phyloP scores from a whole-genome alignment of 2,329 filamentous ascomycete genomes.

The Alternaria brassicicola region DNA sequence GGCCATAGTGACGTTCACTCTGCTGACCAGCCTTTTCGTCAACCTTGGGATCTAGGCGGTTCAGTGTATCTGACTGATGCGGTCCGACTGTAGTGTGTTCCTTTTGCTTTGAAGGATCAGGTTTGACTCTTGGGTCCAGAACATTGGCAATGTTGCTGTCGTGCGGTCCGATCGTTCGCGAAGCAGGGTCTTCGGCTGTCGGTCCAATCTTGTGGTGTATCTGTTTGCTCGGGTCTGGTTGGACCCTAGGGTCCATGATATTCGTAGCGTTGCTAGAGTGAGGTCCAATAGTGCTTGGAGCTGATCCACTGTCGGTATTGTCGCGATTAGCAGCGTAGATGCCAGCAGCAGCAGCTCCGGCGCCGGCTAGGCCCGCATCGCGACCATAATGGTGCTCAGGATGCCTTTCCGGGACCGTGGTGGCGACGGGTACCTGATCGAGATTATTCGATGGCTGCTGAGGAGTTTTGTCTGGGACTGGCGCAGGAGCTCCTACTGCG shows the following conservation, averaged over 20 bases:
- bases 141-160: conserved; percentile 42
- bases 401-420: not conserved
- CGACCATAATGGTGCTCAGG: conserved; percentile 36
- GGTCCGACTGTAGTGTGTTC: conserved; percentile 33
- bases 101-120: conserved; percentile 39
- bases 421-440: not conserved
- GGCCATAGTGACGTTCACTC: conserved; percentile 30
- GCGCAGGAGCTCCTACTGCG: conserved; percentile 15
- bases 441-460: not conserved
- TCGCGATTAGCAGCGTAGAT: conserved; percentile 25
- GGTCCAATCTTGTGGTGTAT: conserved; percentile 29
- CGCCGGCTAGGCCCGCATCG: conserved; percentile 27
- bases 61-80: conserved; percentile 35
- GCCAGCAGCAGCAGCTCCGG: conserved; percentile 23
- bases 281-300: conserved; percentile 36
- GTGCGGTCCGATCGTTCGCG: conserved; percentile 39
- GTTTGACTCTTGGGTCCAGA: conserved; percentile 39
- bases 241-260: conserved; percentile 42
- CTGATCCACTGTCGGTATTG: conserved; percentile 28
- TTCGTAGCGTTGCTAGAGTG: conserved; percentile 44
- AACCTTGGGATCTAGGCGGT: conserved; percentile 35
- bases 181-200: conserved; percentile 32
- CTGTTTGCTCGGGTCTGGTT: conserved; percentile 27
- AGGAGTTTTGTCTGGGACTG: conserved; percentile 1
- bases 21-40: conserved; percentile 22